Base-by-base conservation (phyloP, 805 yeast genomes). In the Candida chauliodis region DNA sequence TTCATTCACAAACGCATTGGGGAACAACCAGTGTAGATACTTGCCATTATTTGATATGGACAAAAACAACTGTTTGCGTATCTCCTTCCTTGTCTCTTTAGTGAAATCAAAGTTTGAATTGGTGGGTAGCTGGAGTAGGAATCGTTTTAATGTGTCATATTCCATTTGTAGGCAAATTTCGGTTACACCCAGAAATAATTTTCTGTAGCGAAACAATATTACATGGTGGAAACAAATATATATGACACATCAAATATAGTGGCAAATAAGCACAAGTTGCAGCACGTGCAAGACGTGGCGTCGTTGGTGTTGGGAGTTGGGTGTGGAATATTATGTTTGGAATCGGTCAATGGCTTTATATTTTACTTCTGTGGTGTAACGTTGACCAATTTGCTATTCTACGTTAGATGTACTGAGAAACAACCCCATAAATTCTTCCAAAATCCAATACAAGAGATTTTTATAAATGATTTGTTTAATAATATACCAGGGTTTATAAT, bases 401-500 rank as follows among this genome's bases (percentile, higher is more conserved):
- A 52, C 39, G 9, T 38, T 13, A 40, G 58, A 7, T 61, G 68
- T 40, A 67, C 73, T 40, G 57, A 57, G 40, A 56, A 61, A 0
- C 38, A 47, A 20, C 54, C 66, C 1, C 18, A 41, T 5, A 34
- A 40, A 36, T 62, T 49, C 47, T 64, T 60, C 41, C 44, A 46
- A 16, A 53, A 42, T 14, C 71, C 73, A 1, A 14, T 56, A 5
- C 51, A 52, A 20, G 67, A 65, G 36, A 49, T 67, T 2, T 61
- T 67, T 28, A 19, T 64, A 9, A 59, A 53, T n/a, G 59, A 66
- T 1, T 32, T 66, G 8, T 43, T 55, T 32, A 50, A 54, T 6
- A 59, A 62, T 38, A 46, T 61, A 4, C 60, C 73, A 1, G 73
- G 72, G 7, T 69, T 47, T 39, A 52, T 68, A 15, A 67, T 69